These are phyloP conservation scores for Magnolia changhungtana DNA, from an alignment of 164 flowering plant genomes.

Conservation along the genomic window DNA sequence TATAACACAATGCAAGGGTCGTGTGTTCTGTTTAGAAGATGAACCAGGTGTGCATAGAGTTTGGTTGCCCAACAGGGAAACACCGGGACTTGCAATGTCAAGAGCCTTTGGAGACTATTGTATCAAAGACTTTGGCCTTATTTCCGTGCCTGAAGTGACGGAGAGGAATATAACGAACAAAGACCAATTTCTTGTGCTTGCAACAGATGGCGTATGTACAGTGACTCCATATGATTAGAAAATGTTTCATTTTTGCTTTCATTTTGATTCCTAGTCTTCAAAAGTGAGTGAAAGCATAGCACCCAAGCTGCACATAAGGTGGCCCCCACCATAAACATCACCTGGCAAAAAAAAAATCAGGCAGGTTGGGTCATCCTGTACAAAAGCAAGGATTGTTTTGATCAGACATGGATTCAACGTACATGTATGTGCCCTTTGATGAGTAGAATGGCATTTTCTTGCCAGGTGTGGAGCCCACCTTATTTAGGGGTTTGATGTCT, in stretches of 20 bases:
- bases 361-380: too few species aligned
- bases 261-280: neutral
- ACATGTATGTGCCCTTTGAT: too few species aligned
- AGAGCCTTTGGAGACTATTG: slow-evolving; percentile 92
- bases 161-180: slow-evolving; percentile 52
- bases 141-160: slow-evolving; percentile 83
- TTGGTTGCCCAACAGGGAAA: slow-evolving; percentile 66
- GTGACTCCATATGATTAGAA: slow-evolving; percentile 1
- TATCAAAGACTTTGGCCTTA: slow-evolving; percentile 70
- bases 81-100: slow-evolving; percentile 87
- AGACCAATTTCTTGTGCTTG: slow-evolving; percentile 75
- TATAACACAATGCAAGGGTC: slow-evolving; percentile 60
- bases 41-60: slow-evolving; percentile 88
- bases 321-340: too few species aligned
- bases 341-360: too few species aligned
- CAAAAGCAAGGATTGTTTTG: too few species aligned
- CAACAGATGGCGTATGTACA: slow-evolving; percentile 84
- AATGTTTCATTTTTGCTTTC: neutral
- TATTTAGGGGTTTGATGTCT: too few species aligned
- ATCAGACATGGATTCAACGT: too few species aligned
- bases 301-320: too few species aligned
- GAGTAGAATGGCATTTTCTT: too few species aligned
- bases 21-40: slow-evolving; percentile 64
- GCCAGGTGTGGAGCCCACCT: too few species aligned
- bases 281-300: too few species aligned